These are phyloP conservation scores for Dalechampia spathulata DNA, from an alignment of 441 rosid species.

Conservation along the genomic window DNA sequence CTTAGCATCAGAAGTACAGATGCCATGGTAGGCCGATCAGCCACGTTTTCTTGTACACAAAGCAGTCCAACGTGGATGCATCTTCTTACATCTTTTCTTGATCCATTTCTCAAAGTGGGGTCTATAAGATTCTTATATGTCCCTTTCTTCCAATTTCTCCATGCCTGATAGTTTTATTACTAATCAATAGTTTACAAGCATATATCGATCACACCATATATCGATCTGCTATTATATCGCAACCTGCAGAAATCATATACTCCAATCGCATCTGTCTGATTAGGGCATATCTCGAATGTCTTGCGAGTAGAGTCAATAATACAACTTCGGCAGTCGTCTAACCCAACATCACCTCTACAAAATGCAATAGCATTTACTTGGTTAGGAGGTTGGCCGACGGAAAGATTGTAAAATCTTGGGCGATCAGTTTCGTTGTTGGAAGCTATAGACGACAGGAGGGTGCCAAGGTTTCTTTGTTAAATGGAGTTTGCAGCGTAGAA, in stretches of 20 bases:
- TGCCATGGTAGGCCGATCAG: constrained; percentile 35
- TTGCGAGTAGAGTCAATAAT: background rate
- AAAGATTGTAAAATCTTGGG: constrained; percentile 15
- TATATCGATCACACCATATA: background rate
- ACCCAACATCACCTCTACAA: constrained; percentile 18
- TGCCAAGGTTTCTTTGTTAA: background rate
- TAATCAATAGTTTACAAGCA: too few species aligned
- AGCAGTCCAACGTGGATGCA: constrained; percentile 38
- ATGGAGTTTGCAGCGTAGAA: background rate
- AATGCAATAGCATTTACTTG: constrained; percentile 12
- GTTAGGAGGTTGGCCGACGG: too few species aligned
- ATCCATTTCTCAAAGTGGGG: constrained; percentile 6
- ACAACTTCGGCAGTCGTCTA: background rate
- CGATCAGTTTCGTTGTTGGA: background rate
- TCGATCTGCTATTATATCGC: background rate
- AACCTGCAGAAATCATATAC: background rate
- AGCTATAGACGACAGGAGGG: constrained; percentile 10
- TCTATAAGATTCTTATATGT: constrained; percentile 18
- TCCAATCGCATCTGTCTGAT: background rate
- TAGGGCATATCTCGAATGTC: background rate
- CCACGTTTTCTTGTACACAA: constrained; percentile 37
- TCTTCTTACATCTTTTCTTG: constrained; percentile 16
- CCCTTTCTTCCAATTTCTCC: constrained; percentile 30
- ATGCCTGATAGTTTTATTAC: constrained; percentile 24
- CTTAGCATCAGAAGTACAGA: constrained; percentile 32